Conservation (phyloP, 116 monocot species). For the Phalaenopsis hybrid region DNA sequence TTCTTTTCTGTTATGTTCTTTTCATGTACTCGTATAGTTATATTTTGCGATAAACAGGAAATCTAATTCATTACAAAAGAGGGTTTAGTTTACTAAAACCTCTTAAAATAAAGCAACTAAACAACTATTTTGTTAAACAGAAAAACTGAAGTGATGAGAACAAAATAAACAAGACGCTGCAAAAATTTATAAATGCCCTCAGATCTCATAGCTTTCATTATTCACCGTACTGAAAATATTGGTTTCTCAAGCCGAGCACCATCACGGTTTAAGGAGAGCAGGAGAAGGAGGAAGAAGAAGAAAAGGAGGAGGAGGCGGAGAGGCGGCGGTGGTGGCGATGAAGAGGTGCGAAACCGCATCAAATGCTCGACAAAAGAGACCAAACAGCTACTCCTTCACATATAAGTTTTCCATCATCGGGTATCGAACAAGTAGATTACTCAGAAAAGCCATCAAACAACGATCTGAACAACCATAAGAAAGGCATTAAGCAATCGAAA, state of each 20-base stretch:
- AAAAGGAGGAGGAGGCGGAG: background rate
- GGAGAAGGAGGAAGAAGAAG: background rate
- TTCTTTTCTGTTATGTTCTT: too few relatives aligned
- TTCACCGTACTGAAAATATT: conserved; percentile 1
- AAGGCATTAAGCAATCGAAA: too few relatives aligned
- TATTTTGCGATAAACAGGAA: too few relatives aligned
- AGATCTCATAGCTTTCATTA: conserved; percentile 4
- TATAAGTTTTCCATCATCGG: conserved; percentile 19
- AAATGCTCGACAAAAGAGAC: conserved; percentile 15
- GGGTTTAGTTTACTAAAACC: too few relatives aligned
- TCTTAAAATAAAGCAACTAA: too few relatives aligned
- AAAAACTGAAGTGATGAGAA: background rate
- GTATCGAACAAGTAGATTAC: background rate
- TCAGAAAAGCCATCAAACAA: too few relatives aligned
- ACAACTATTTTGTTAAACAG: background rate
- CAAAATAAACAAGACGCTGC: background rate
- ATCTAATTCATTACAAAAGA: too few relatives aligned
- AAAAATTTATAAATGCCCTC: conserved; percentile 1
- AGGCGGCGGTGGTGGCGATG: background rate
- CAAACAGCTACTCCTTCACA: conserved; percentile 6
- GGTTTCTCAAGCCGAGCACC: background rate
- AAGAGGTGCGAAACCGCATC: background rate
- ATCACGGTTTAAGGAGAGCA: background rate
- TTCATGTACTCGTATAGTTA: too few relatives aligned
- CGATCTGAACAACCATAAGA: too few relatives aligned